Evolutionary conservation across 1,139 yeast genomes (phyloP), one percentile per base, ranked within the genome.

Genomic region (Arxiozyma heterogenica): DNA sequence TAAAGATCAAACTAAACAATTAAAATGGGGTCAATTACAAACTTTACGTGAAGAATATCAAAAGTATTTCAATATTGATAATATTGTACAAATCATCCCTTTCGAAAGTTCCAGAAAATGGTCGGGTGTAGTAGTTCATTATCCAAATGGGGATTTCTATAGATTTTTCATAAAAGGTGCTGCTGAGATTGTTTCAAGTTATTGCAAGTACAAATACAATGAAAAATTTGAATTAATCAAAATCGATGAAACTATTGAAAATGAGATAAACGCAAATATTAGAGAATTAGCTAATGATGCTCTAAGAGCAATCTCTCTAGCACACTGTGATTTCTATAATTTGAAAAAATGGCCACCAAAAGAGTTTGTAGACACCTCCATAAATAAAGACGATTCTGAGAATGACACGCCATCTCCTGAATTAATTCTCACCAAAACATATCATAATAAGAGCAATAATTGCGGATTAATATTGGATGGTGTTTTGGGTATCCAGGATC

Each of bases 41-140:
- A 61, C 65, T 0, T 66, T 73, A 56, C 73, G 84, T 57, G 63
- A 70, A 12, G 54, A 71, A 30, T 69, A 71, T 21, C 21, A 46
- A 17, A 44, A 61, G 7, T 51, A 60, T 6, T 52, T 71, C 18
- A 64, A 69, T 39, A 63, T 73, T 39, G 62, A 66, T 9, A 67
- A 74, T 18, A 71, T 86, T 43, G 86, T 78, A 6, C 95, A 89
- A 69, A 73, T 82, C 8, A 82, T 91, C 55, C 97, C 98, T 0
- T 93, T 93, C 68, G 98, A 93, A 73, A 87, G 96, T 59, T 79
- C 89, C 5, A 79, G 95, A 64, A 93, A 93, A 74, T 93, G 95
- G 90, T 88, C 95, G 65, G 96, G 95, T 52, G 72, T 90, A 18
- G 84, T 90, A 4, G 76, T 84, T 56, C 75, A 76, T 57, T 59